phyloP scores from a whole-genome alignment of 2,329 filamentous ascomycete species.

The Emmonsiellopsis sp. region DNA sequence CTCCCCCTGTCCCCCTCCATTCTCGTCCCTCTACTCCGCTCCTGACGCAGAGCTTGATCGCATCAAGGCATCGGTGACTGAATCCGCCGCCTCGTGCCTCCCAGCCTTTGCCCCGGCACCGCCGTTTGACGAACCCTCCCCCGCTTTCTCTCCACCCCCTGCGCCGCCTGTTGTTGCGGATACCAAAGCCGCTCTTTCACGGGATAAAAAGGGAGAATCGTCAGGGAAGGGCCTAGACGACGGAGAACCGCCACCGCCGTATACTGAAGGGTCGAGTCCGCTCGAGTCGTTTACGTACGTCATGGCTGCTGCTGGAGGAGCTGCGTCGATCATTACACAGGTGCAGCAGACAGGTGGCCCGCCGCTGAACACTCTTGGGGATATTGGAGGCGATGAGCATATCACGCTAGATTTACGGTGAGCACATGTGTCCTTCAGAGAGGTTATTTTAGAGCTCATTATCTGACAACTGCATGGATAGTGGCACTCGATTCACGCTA shows the following conservation, averaged over 20 bases:
- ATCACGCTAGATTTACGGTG: conserved; percentile 93
- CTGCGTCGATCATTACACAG: conserved; percentile 97
- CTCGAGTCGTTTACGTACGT: conserved; percentile 88
- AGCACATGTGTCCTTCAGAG: conserved; percentile 14
- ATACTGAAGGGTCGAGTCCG: conserved; percentile 89
- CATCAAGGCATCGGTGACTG: conserved; percentile 35
- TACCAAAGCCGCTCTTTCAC: conserved; percentile 75
- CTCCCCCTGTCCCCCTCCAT: conserved; percentile 49
- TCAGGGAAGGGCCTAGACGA: conserved; percentile 67
- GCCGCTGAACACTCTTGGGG: conserved; percentile 76
- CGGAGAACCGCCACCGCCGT: conserved; percentile 87
- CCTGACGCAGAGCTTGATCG: conserved; percentile 29
- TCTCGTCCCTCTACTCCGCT: conserved; percentile 54
- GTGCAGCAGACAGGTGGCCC: conserved; percentile 84
- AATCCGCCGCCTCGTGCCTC: conserved; percentile 37
- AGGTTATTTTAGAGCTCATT: conserved; percentile 12
- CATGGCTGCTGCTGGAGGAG: conserved; percentile 95
- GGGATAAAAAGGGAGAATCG: conserved; percentile 66
- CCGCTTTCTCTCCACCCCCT: conserved; percentile 33
- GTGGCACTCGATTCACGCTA: conserved; percentile 69
- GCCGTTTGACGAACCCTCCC: conserved; percentile 40
- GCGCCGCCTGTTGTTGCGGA: conserved; percentile 52
- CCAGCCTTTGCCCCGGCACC: conserved; percentile 45
- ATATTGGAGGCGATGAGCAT: conserved; percentile 64
- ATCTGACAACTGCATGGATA: background rate